Evolutionary conservation across 768 basidiomycete genomes (phyloP).

Genomic region (Butyriboletus loyo): DNA sequence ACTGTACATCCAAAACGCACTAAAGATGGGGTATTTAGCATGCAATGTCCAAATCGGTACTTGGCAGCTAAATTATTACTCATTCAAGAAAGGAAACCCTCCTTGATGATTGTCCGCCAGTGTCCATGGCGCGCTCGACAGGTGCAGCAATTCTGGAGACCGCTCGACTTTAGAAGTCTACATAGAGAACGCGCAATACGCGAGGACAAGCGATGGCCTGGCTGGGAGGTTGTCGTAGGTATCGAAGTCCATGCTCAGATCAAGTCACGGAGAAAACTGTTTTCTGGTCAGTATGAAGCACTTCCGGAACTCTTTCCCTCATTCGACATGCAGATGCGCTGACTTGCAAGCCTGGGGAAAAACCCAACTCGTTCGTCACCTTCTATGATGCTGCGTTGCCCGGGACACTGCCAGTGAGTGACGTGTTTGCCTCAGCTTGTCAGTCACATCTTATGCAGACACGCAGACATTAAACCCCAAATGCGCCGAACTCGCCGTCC

Average conservation of each 20-base stretch:
- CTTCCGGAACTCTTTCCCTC: not conserved
- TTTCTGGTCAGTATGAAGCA: slow-evolving; percentile 55
- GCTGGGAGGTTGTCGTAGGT: slow-evolving; percentile 88
- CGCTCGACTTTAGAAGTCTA: not conserved
- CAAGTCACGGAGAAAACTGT: slow-evolving; percentile 82
- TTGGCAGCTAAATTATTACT: not conserved
- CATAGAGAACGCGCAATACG: slow-evolving; percentile 5
- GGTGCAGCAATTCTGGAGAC: slow-evolving; percentile 15
- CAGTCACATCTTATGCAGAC: not conserved
- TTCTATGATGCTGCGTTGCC: slow-evolving; percentile 88
- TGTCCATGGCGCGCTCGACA: slow-evolving; percentile 14
- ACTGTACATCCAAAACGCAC: no score
- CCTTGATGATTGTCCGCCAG: slow-evolving; percentile 20
- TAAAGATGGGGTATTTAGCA: no score
- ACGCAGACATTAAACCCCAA: slow-evolving; percentile 47
- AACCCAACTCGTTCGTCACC: slow-evolving; percentile 72
- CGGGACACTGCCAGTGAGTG: slow-evolving; percentile 83
- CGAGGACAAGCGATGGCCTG: slow-evolving; percentile 59
- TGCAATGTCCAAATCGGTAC: not conserved
- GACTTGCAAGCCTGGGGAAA: slow-evolving; percentile 45
- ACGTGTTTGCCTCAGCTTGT: not conserved
- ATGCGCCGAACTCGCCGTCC: slow-evolving; percentile 76
- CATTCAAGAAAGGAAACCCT: slow-evolving; percentile 14
- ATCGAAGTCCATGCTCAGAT: slow-evolving; percentile 97
- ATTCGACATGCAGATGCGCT: slow-evolving; percentile 32